phyloP scores from a whole-genome alignment of 208 protist genomes.

The Acanthamoeba sp. region DNA sequence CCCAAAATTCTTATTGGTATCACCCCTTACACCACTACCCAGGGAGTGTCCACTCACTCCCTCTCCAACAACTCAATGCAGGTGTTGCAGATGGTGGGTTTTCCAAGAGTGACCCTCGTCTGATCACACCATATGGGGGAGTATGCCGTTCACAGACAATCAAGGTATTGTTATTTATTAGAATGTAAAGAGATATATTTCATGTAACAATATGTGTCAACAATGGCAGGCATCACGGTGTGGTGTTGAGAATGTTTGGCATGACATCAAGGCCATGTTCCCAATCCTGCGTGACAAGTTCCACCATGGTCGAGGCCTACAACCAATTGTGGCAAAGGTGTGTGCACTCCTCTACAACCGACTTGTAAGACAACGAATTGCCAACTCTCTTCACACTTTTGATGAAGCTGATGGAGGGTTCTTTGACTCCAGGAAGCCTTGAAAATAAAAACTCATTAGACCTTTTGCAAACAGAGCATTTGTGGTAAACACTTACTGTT shows the following conservation, averaged over 20 bases:
- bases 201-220: too few species aligned
- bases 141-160: neutral
- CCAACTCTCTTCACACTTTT: neutral
- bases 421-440: too few species aligned
- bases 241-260: neutral
- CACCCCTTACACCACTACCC: too few species aligned
- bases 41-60: too few species aligned
- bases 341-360: neutral
- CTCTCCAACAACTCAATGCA: neutral
- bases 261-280: neutral
- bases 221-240: neutral
- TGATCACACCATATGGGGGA: neutral
- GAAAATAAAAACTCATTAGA: too few species aligned
- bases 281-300: neutral
- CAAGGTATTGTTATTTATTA: neutral
- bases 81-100: slow-evolving; percentile 2
- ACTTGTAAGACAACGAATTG: neutral
- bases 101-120: neutral
- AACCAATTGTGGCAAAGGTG: neutral
- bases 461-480: too few species aligned
- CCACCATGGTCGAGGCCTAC: neutral
- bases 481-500: too few species aligned
- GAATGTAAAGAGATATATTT: too few species aligned
- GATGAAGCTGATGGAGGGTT: neutral
- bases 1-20: too few species aligned